phyloP scores from a whole-genome alignment of 192 early-diverging fungal species.

The Coemansia erecta region DNA sequence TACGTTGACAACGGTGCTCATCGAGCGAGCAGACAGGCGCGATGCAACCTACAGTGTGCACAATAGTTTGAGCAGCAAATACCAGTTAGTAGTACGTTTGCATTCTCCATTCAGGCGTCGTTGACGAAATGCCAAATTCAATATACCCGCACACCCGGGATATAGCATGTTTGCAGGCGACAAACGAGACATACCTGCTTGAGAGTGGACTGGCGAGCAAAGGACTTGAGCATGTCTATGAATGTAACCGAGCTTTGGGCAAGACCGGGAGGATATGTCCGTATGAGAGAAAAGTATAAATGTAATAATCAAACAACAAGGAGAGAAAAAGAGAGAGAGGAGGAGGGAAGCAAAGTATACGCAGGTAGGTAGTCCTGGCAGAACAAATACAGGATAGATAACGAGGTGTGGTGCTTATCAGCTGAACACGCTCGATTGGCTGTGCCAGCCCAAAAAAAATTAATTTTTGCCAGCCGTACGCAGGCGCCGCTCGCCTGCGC shows the following conservation, averaged over 20 bases:
- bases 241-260: not conserved
- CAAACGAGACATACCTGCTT: constrained; percentile 39
- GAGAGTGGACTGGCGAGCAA: constrained; percentile 40
- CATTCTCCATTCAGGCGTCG: not conserved
- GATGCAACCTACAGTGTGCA: constrained; percentile 31
- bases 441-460: not conserved
- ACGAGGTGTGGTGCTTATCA: too few species aligned
- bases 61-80: not conserved
- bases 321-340: constrained; percentile 2
- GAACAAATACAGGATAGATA: too few species aligned
- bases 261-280: too few species aligned
- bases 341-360: not conserved
- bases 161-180: too few species aligned
- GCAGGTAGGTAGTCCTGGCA: too few species aligned
- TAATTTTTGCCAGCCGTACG: not conserved
- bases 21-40: constrained; percentile 44
- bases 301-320: constrained; percentile 1
- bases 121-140: too few species aligned
- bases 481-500: constrained; percentile 4
- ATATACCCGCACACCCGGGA: too few species aligned
- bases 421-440: too few species aligned
- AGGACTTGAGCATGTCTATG: constrained; percentile 30
- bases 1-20: constrained; percentile 51
- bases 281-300: constrained; percentile 4
- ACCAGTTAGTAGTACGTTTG: not conserved